Percentiles rank a stretch among this genome's conserved stretches.
phyloP scores from a whole-genome alignment of 2,329 filamentous ascomycete genomes.

The Curvularia sp. region DNA sequence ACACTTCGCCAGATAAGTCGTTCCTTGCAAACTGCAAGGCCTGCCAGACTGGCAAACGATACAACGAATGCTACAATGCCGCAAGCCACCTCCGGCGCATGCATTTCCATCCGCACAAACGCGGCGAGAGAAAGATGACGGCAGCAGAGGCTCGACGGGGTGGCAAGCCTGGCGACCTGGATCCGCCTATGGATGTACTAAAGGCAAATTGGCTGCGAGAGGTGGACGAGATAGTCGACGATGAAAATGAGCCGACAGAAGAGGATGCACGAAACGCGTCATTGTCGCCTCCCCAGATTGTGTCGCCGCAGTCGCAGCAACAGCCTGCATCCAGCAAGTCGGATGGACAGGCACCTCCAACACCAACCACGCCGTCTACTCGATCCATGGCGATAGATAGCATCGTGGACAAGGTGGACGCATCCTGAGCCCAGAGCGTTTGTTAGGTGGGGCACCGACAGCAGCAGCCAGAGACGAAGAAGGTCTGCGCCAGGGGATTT shows the following conservation, averaged over 20 bases:
- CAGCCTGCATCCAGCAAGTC: slow-evolving; percentile 28
- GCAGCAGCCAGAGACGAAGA: neutral
- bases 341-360: slow-evolving; percentile 46
- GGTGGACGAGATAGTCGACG: slow-evolving; percentile 56
- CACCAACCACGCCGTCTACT: slow-evolving; percentile 48
- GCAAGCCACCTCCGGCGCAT: slow-evolving; percentile 86
- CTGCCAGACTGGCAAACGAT: slow-evolving; percentile 77
- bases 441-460: slow-evolving; percentile 2
- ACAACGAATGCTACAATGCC: slow-evolving; percentile 92
- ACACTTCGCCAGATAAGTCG: slow-evolving; percentile 65
- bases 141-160: slow-evolving; percentile 66
- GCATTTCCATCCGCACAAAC: slow-evolving; percentile 79
- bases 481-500: neutral
- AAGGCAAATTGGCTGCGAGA: slow-evolving; percentile 67
- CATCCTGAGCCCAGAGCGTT: slow-evolving; percentile 32
- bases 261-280: slow-evolving; percentile 33
- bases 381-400: slow-evolving; percentile 51
- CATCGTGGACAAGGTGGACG: slow-evolving; percentile 50
- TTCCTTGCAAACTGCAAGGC: slow-evolving; percentile 84
- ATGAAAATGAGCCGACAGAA: slow-evolving; percentile 34
- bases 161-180: slow-evolving; percentile 62
- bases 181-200: slow-evolving; percentile 67
- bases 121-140: slow-evolving; percentile 60
- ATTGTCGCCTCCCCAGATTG: slow-evolving; percentile 27
- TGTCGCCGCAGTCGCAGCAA: slow-evolving; percentile 19